A percentile compares a stretch with the other conserved stretches of the same genome.
These are phyloP conservation scores for Cyberlindnera maclurae DNA, from an alignment of 805 yeast genomes.

Conservation along the genomic window DNA sequence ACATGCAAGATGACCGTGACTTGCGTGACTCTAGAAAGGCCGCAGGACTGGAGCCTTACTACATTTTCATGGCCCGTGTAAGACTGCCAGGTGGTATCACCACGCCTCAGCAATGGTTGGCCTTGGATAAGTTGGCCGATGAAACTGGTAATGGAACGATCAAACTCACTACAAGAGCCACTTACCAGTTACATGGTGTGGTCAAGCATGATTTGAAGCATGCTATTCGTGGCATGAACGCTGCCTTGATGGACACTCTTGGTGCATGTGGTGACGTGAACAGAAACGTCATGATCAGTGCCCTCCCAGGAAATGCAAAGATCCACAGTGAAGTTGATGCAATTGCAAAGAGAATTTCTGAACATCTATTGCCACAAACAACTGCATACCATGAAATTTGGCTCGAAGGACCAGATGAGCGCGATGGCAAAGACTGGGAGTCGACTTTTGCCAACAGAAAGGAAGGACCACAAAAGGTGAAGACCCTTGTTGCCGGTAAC, in stretches of 20 bases:
- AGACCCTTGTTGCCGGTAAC: conserved; percentile 80
- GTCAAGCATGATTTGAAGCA: conserved; percentile 86
- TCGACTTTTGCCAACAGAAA: conserved; percentile 57
- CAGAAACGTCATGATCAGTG: conserved; percentile 90
- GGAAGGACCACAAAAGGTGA: conserved; percentile 74
- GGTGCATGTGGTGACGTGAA: conserved; percentile 99
- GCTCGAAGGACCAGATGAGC: conserved; percentile 79
- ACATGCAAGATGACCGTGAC: conserved; percentile 98
- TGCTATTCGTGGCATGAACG: conserved; percentile 87
- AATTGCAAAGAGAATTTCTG: conserved; percentile 61
- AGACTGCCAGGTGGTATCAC: conserved; percentile 92
- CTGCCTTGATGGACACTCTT: conserved; percentile 84
- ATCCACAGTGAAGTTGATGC: conserved; percentile 70
- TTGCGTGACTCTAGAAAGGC: conserved; percentile 87
- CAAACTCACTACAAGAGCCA: conserved; percentile 93
- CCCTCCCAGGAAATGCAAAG: conserved; percentile 79
- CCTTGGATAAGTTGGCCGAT: conserved; percentile 74
- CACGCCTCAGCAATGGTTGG: conserved; percentile 82
- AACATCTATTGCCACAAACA: conserved; percentile 79
- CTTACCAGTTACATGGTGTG: conserved; percentile 93
- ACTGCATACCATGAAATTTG: conserved; percentile 97
- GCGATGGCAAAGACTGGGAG: conserved; percentile 59
- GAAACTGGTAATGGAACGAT: conserved; percentile 86
- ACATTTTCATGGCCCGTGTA: conserved; percentile 94
- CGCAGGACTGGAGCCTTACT: conserved; percentile 91